These are phyloP conservation scores for Pisolithus microcarpus DNA, from an alignment of 768 basidiomycete species.

Conservation along the genomic window DNA sequence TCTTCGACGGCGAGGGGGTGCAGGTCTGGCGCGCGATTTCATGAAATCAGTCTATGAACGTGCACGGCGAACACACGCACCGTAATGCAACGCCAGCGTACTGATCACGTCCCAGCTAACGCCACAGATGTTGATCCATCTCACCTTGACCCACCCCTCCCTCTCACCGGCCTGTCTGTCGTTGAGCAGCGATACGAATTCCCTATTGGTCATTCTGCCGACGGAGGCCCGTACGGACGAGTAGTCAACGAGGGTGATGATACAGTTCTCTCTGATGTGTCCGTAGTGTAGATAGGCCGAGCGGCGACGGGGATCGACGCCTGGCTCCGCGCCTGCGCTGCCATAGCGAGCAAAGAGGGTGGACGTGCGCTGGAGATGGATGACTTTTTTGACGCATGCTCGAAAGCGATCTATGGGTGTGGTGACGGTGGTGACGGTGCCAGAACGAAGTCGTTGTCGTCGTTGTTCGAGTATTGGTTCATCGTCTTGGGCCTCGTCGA, in stretches of 20 bases:
- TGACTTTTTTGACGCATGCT: slow-evolving; percentile 51
- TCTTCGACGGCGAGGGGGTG: slow-evolving; percentile 72
- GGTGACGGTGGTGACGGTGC: not conserved
- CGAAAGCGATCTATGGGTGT: slow-evolving; percentile 44
- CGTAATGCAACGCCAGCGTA: slow-evolving; percentile 56
- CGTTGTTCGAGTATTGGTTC: not conserved
- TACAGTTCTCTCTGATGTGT: slow-evolving; percentile 51
- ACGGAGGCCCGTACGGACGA: slow-evolving; percentile 47
- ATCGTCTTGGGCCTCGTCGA: slow-evolving; percentile 36
- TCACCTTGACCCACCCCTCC: slow-evolving; percentile 58
- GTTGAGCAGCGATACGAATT: slow-evolving; percentile 52
- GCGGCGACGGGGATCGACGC: slow-evolving; percentile 57
- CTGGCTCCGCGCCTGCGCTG: slow-evolving; percentile 58
- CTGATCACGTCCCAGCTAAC: slow-evolving; percentile 68
- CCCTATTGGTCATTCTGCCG: slow-evolving; percentile 50
- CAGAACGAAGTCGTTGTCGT: not conserved
- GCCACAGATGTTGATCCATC: slow-evolving; percentile 72
- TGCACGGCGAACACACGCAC: slow-evolving; percentile 27
- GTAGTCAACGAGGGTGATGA: slow-evolving; percentile 65
- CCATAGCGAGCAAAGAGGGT: slow-evolving; percentile 28
- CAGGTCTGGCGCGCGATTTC: slow-evolving; percentile 35
- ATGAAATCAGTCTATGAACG: slow-evolving; percentile 4
- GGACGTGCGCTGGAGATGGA: slow-evolving; percentile 53
- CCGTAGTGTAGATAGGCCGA: slow-evolving; percentile 51
- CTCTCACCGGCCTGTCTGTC: slow-evolving; percentile 37